Evolutionary conservation across 768 basidiomycete species (phyloP).

Genomic region (Panaeolus papilionaceus): DNA sequence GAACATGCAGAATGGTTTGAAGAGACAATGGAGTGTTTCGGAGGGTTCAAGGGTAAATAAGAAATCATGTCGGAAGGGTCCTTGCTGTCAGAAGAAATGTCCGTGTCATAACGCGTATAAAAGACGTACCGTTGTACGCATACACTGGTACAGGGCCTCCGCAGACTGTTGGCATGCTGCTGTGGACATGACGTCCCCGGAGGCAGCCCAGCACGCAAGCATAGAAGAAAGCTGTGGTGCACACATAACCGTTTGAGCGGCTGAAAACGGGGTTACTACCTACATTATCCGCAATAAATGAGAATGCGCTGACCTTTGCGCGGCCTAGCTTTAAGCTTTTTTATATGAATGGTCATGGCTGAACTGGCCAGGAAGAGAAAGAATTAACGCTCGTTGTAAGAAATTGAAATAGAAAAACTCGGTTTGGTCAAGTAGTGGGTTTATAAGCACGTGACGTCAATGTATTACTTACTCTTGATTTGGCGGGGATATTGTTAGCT

Average conservation of each 20-base stretch:
- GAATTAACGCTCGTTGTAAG: conserved; percentile 24
- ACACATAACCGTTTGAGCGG: conserved; percentile 59
- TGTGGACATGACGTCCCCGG: conserved; percentile 62
- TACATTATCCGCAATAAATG: conserved; percentile 12
- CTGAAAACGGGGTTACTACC: conserved; percentile 35
- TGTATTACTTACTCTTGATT: conserved; percentile 9
- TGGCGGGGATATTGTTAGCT: conserved; percentile 14
- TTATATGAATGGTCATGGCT: conserved; percentile 70
- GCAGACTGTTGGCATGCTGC: conserved; percentile 64
- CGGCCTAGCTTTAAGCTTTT: conserved; percentile 82
- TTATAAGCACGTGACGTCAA: conserved; percentile 9
- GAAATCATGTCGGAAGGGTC: conserved; percentile 6
- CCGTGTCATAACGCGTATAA: not conserved
- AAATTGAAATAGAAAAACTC: conserved; percentile 18
- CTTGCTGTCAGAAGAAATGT: not conserved
- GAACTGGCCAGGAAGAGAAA: not conserved
- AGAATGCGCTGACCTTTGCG: conserved; percentile 61
- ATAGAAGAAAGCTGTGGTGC: conserved; percentile 74
- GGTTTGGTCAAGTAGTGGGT: conserved; percentile 14
- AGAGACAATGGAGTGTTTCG: not conserved
- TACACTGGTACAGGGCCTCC: conserved; percentile 74
- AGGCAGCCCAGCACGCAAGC: conserved; percentile 89
- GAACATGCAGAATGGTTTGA: conserved; percentile 6
- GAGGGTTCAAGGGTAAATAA: conserved; percentile 5
- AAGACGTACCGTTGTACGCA: conserved; percentile 79